Conservation (phyloP, 2,329 filamentous ascomycete species). For the Ascochyta viciae-villosae region DNA sequence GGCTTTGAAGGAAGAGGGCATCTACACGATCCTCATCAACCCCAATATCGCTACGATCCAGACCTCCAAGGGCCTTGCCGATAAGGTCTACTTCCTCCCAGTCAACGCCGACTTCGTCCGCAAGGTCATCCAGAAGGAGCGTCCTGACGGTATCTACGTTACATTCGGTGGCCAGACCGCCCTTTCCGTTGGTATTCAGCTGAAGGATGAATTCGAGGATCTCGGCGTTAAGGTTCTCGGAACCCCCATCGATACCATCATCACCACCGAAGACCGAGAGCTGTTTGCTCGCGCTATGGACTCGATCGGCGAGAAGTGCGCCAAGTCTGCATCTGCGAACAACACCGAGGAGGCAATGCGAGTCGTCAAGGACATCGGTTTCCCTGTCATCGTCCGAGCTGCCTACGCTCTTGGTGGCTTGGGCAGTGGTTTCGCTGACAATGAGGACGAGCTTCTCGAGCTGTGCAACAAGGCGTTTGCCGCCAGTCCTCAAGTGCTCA, state of each 20-base stretch:
- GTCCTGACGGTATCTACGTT: slow-evolving; percentile 94
- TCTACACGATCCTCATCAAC: slow-evolving; percentile 98
- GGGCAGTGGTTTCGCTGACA: slow-evolving; percentile 92
- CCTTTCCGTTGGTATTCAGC: slow-evolving; percentile 93
- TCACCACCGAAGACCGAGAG: slow-evolving; percentile 97
- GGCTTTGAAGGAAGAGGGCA: slow-evolving; percentile 95
- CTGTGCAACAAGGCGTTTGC: slow-evolving; percentile 96
- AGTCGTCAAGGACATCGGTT: slow-evolving; percentile 91
- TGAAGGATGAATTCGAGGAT: slow-evolving; percentile 94
- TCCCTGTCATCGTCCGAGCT: slow-evolving; percentile 95
- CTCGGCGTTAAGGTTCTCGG: slow-evolving; percentile 94
- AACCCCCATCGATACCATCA: slow-evolving; percentile 96
- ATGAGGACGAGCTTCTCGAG: slow-evolving; percentile 80
- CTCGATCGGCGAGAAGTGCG: slow-evolving; percentile 96
- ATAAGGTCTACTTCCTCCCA: slow-evolving; percentile 98
- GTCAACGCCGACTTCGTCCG: slow-evolving; percentile 97
- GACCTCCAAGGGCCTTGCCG: slow-evolving; percentile 94
- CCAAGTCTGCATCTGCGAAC: slow-evolving; percentile 92
- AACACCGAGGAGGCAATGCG: slow-evolving; percentile 85
- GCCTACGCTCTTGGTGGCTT: slow-evolving; percentile 95
- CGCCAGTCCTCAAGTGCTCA: slow-evolving; percentile 92
- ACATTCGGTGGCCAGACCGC: slow-evolving; percentile 98
- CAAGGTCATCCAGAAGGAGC: slow-evolving; percentile 95
- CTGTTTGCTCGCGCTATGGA: slow-evolving; percentile 98
- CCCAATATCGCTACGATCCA: slow-evolving; percentile 99